Conservation (phyloP, 2,329 filamentous ascomycete genomes). For the Drechslera avenae region DNA sequence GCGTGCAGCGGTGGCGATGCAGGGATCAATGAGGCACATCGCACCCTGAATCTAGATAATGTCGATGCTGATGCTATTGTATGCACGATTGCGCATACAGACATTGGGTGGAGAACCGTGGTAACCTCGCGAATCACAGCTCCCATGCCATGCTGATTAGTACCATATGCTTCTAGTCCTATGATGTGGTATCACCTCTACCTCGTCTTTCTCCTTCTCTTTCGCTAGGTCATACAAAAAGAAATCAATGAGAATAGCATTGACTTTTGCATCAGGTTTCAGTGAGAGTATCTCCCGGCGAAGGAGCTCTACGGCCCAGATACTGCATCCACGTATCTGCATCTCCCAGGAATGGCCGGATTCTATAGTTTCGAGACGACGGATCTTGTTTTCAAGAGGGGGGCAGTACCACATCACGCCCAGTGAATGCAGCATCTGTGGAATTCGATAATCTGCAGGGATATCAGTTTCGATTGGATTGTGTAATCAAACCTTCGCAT, state of each 20-base stretch:
- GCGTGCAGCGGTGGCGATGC: neutral
- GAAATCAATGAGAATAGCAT: conserved; percentile 95
- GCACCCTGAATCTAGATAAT: neutral
- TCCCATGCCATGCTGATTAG: conserved; percentile 48
- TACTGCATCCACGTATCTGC: conserved; percentile 88
- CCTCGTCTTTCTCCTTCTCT: conserved; percentile 65
- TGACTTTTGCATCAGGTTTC: conserved; percentile 73
- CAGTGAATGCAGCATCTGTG: conserved; percentile 85
- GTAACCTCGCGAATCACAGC: neutral
- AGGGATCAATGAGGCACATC: neutral
- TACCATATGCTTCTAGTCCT: conserved; percentile 96
- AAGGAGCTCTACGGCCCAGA: conserved; percentile 94
- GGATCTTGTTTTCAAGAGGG: conserved; percentile 72
- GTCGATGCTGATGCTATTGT: neutral
- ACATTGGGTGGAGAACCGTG: neutral
- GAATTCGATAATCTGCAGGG: conserved; percentile 83
- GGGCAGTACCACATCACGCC: conserved; percentile 87
- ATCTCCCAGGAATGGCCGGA: conserved; percentile 80
- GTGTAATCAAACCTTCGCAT: conserved; percentile 10
- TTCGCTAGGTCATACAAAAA: conserved; percentile 97
- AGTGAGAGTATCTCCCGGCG: conserved; percentile 75
- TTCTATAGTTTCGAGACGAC: conserved; percentile 66
- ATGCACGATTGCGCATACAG: neutral
- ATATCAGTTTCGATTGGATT: neutral
- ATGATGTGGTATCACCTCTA: conserved; percentile 72